Conservation (phyloP, 371 early-diverging fungal species). For the Mucor indicus region DNA sequence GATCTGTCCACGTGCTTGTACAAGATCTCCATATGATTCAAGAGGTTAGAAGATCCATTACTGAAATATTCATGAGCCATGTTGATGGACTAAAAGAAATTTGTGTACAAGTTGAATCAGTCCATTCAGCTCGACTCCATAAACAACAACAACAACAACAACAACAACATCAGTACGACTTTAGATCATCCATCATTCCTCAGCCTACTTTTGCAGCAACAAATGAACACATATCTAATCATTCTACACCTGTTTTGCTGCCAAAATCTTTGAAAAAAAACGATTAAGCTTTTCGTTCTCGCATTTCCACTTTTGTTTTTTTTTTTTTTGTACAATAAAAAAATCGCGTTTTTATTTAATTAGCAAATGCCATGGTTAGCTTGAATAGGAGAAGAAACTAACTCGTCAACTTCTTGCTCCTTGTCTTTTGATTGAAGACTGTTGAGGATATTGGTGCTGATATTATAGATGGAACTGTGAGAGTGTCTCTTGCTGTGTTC, state of each 20-base stretch:
- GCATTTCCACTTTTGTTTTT: neutral
- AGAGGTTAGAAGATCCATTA: slow-evolving; percentile 20
- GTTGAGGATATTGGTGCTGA: slow-evolving; percentile 3
- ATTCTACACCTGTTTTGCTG: slow-evolving; percentile 1
- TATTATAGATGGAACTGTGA: slow-evolving; percentile 21
- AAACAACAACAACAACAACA: slow-evolving; percentile 6
- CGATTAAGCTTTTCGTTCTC: neutral
- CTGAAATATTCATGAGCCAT: slow-evolving; percentile 40
- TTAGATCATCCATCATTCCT: slow-evolving; percentile 14
- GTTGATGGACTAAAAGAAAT: slow-evolving; percentile 48
- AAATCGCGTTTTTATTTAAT: neutral
- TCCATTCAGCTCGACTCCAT: slow-evolving; percentile 14
- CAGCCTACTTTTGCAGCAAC: slow-evolving; percentile 16
- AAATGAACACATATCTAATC: neutral
- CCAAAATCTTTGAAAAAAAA: slow-evolving; percentile 12
- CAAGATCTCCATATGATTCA: slow-evolving; percentile 27
- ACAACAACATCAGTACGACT: neutral
- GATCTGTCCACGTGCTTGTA: slow-evolving; percentile 56
- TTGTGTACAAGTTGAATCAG: slow-evolving; percentile 45
- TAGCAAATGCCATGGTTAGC: neutral
- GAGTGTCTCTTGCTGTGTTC: slow-evolving; percentile 18
- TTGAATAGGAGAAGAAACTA: too few relatives aligned
- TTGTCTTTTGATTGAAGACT: neutral
- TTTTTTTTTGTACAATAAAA: slow-evolving; percentile 1
- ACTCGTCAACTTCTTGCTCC: neutral